A percentile compares a stretch with the other conserved stretches of the same genome.
phyloP scores from a whole-genome alignment of 257 asterid genomes.

The Rubia yunnanensis region DNA sequence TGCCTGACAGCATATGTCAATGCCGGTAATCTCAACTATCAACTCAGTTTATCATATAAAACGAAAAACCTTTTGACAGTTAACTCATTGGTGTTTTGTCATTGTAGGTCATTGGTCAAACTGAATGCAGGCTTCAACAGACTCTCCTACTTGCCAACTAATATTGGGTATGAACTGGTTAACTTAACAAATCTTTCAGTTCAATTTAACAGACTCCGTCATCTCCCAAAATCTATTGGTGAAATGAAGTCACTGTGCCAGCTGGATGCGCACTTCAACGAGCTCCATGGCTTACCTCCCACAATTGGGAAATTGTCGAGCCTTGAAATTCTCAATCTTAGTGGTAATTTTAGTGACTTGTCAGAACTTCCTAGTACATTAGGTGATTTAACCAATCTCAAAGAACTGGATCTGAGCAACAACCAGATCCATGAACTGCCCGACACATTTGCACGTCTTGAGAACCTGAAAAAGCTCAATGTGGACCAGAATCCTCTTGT shows the following conservation, averaged over 20 bases:
- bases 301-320: slow-evolving; percentile 54
- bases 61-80: not conserved
- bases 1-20: slow-evolving; percentile 81
- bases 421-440: slow-evolving; percentile 86
- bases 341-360: slow-evolving; percentile 82
- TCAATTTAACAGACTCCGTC: slow-evolving; percentile 65
- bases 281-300: slow-evolving; percentile 59
- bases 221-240: slow-evolving; percentile 73
- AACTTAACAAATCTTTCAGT: slow-evolving; percentile 50
- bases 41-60: not conserved
- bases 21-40: slow-evolving; percentile 48
- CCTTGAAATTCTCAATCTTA: slow-evolving; percentile 63
- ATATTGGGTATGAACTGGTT: slow-evolving; percentile 60
- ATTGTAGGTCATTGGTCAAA: slow-evolving; percentile 57
- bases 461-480: slow-evolving; percentile 46
- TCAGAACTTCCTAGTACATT: slow-evolving; percentile 63
- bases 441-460: slow-evolving; percentile 52
- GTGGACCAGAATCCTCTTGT: slow-evolving; percentile 76
- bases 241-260: slow-evolving; percentile 59
- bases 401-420: slow-evolving; percentile 86
- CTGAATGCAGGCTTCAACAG: slow-evolving; percentile 70
- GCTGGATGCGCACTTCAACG: slow-evolving; percentile 71
- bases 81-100: slow-evolving; percentile 7
- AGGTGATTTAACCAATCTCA: slow-evolving; percentile 58
- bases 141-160: slow-evolving; percentile 78